Evolutionary conservation across 371 early-diverging fungal genomes (phyloP), one percentile per base, ranked within the genome.

Genomic region (Thermomucor indicae-seudaticae): DNA sequence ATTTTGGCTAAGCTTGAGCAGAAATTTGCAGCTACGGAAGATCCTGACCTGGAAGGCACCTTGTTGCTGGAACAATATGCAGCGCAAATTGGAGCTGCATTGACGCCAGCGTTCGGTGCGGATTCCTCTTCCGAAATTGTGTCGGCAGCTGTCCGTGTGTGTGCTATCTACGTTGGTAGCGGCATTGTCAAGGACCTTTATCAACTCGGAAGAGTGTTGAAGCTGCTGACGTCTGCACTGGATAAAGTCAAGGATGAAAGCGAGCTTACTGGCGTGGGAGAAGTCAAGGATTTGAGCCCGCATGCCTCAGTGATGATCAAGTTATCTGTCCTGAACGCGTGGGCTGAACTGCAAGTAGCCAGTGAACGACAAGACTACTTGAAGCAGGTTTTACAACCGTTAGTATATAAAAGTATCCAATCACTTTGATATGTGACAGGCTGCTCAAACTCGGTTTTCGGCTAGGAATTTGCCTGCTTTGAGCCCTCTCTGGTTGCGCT

Each of bases 1-100:
- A 42, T 51, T 40, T 44, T 11, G 16, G 14, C 17, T n/a, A 31
- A 29, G 4, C 10, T 32, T 10, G 31, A 38, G 16, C 27, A 77
- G 72, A 75, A 72, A 54, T 93, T 85, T 59, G 69, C 83, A 4
- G 53, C 61, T 6, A 81, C 86, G 0, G 58, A 65, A 6, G 94
- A 92, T 70, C 91, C 92, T 8, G 93, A 94, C 53, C 76, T 88
- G 41, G 88, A 87, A 22, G 93, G 79, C 43, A 86, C 86, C 51
- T 67, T 84, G 0, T 65, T 94, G 0, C 62, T 94, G 39, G 95
- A 92, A 60, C 93, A 92, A 54, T 94, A 91, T 58, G 91, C 91
- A 57, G 91, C 94, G 0, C 94, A 93, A 62, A 91, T 93, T 41
- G 85, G 87, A 24, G 89, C 92, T 2, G 91, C 95, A 0, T 66